These are phyloP conservation scores for Crataegus laevigata DNA, from an alignment of 306 rosid species.

Conservation along the genomic window DNA sequence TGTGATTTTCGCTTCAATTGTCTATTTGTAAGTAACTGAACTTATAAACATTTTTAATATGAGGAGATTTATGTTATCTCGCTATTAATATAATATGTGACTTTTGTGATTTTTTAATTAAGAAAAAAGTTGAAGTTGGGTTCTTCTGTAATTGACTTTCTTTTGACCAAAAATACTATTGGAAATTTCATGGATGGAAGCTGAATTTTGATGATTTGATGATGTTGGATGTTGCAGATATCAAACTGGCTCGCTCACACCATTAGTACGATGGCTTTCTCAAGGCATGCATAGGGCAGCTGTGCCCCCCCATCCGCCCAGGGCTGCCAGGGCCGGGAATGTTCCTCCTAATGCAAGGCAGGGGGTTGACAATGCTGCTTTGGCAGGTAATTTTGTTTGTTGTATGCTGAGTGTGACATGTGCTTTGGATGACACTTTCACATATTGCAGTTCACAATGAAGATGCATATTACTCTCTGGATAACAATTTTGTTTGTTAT, in stretches of 20 bases:
- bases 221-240: slow-evolving; percentile 43
- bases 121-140: not conserved
- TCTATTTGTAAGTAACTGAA: slow-evolving; percentile 67
- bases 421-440: not conserved
- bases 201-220: slow-evolving; percentile 7
- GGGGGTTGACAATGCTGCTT: slow-evolving; percentile 53
- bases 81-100: not conserved
- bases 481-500: too few species aligned
- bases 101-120: not conserved
- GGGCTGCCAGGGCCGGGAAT: slow-evolving; percentile 71
- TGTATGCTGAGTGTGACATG: not conserved
- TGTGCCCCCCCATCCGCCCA: slow-evolving; percentile 81
- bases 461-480: not conserved
- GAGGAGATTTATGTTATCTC: not conserved
- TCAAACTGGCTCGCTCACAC: slow-evolving; percentile 93
- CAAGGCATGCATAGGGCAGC: slow-evolving; percentile 96
- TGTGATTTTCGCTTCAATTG: slow-evolving; percentile 67
- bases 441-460: not conserved
- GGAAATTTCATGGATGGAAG: not conserved
- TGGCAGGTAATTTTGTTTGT: slow-evolving; percentile 46
- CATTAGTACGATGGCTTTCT: slow-evolving; percentile 80
- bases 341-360: slow-evolving; percentile 59
- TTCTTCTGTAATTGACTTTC: not conserved
- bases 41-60: not conserved
- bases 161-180: not conserved